A percentile compares a stretch with the other conserved stretches of the same genome.
phyloP scores from a whole-genome alignment of 495 filamentous ascomycete species.

The Copromyces sp. region DNA sequence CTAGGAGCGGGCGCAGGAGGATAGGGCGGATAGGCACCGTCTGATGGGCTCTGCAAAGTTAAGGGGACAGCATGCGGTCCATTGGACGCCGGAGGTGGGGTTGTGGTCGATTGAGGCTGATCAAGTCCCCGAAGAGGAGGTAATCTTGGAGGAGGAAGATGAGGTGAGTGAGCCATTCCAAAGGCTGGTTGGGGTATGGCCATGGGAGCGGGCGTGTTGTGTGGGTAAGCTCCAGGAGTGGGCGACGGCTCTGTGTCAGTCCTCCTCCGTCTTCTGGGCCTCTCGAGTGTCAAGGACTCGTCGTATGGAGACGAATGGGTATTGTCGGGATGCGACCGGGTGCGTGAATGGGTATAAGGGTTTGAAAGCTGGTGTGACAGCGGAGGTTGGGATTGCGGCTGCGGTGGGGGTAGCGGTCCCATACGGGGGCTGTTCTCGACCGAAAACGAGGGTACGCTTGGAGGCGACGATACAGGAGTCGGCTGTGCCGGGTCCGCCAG shows the following conservation, averaged over 20 bases:
- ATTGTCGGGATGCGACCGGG: slow-evolving; percentile 11
- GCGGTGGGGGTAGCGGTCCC: slow-evolving; percentile 9
- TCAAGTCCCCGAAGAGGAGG: slow-evolving; percentile 34
- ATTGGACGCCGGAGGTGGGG: slow-evolving; percentile 13
- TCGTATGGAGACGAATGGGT: slow-evolving; percentile 16
- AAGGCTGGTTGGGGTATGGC: slow-evolving; percentile 14
- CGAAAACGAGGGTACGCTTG: slow-evolving; percentile 22
- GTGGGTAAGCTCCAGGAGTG: slow-evolving; percentile 24
- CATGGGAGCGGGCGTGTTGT: slow-evolving; percentile 17
- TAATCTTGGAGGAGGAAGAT: slow-evolving; percentile 28
- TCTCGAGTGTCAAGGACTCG: slow-evolving; percentile 29
- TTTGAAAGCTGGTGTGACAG: slow-evolving; percentile 11
- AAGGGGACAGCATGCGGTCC: slow-evolving; percentile 8
- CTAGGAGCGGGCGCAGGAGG: slow-evolving; percentile 16
- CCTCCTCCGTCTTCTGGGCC: slow-evolving; percentile 32
- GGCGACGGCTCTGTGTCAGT: slow-evolving; percentile 35
- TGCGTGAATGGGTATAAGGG: slow-evolving; percentile 4
- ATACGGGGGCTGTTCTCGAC: slow-evolving; percentile 22
- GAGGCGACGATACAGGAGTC: slow-evolving; percentile 29
- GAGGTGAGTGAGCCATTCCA: slow-evolving; percentile 31
- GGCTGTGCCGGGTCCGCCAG: slow-evolving; percentile 37
- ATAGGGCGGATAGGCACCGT: slow-evolving; percentile 13
- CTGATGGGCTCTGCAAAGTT: slow-evolving; percentile 1
- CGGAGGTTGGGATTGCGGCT: slow-evolving; percentile 6
- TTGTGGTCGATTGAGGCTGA: slow-evolving; percentile 18